Conservation (phyloP, 805 yeast species). For the Pichia pseudocactophila region DNA sequence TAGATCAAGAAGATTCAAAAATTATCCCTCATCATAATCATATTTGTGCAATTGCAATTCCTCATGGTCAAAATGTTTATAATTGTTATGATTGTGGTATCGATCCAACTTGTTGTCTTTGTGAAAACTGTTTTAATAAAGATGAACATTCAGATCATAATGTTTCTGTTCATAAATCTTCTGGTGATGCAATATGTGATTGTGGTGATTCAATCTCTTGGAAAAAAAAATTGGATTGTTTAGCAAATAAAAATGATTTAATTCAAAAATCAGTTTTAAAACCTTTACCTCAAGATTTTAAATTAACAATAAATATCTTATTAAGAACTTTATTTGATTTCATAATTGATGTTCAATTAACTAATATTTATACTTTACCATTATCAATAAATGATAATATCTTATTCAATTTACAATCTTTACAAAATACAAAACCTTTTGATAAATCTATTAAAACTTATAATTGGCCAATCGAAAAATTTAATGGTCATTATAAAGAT, state of each 20-base stretch:
- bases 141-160: slow-evolving; percentile 61
- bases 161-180: slow-evolving; percentile 43
- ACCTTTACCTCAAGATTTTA: slow-evolving; percentile 16
- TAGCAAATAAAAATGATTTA: slow-evolving; percentile 16
- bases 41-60: slow-evolving; percentile 60
- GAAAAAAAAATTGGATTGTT: slow-evolving; percentile 42
- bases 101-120: slow-evolving; percentile 72
- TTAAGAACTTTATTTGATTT: slow-evolving; percentile 30
- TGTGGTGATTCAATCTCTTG: slow-evolving; percentile 69
- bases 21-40: slow-evolving; percentile 43
- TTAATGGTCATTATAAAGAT: background rate
- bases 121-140: slow-evolving; percentile 63
- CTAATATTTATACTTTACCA: slow-evolving; percentile 24
- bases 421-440: background rate
- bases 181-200: slow-evolving; percentile 57
- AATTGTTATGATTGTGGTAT: slow-evolving; percentile 69
- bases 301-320: slow-evolving; percentile 19
- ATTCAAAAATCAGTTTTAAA: slow-evolving; percentile 5
- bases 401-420: background rate
- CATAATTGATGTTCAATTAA: slow-evolving; percentile 32
- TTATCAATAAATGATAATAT: slow-evolving; percentile 6
- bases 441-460: background rate
- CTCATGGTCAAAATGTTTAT: slow-evolving; percentile 56
- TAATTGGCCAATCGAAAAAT: background rate
- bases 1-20: slow-evolving; percentile 12